These are phyloP conservation scores for Neobulgaria alba DNA, from an alignment of 2,329 filamentous ascomycete species.

Conservation along the genomic window DNA sequence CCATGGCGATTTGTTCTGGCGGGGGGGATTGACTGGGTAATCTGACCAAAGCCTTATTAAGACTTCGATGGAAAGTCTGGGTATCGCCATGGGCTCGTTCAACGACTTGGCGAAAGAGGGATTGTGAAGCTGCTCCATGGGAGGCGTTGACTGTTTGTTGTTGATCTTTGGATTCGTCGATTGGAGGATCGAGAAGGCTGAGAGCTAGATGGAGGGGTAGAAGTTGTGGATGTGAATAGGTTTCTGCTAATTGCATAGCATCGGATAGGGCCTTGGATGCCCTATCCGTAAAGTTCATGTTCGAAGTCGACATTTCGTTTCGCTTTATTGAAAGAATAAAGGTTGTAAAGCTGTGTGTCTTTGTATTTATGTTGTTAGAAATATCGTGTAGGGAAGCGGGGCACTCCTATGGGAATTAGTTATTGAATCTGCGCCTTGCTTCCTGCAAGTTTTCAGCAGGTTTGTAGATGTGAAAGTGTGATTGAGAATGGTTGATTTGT, in stretches of 20 bases:
- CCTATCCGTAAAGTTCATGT: conserved; percentile 89
- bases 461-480: background rate
- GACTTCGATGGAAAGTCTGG: conserved; percentile 75
- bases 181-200: conserved; percentile 66
- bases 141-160: conserved; percentile 58
- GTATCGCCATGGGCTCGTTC: conserved; percentile 90
- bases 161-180: conserved; percentile 73
- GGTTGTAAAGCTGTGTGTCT: too few species aligned
- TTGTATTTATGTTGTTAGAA: too few species aligned
- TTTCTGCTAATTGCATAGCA: conserved; percentile 77
- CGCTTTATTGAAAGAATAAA: too few species aligned
- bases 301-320: conserved; percentile 58
- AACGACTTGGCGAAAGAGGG: conserved; percentile 91
- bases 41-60: conserved; percentile 88
- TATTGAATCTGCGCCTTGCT: background rate
- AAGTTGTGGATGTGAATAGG: conserved; percentile 87
- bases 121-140: conserved; percentile 49
- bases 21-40: conserved; percentile 92
- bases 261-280: conserved; percentile 85
- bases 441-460: background rate
- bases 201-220: conserved; percentile 85
- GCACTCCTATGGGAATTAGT: background rate
- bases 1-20: conserved; percentile 77
- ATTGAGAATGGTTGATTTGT: too few species aligned
- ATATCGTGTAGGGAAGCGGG: too few species aligned